A percentile compares a stretch with the other conserved stretches of the same genome.
phyloP scores from a whole-genome alignment of 208 protist species.

The Trypanosoma conorhini region DNA sequence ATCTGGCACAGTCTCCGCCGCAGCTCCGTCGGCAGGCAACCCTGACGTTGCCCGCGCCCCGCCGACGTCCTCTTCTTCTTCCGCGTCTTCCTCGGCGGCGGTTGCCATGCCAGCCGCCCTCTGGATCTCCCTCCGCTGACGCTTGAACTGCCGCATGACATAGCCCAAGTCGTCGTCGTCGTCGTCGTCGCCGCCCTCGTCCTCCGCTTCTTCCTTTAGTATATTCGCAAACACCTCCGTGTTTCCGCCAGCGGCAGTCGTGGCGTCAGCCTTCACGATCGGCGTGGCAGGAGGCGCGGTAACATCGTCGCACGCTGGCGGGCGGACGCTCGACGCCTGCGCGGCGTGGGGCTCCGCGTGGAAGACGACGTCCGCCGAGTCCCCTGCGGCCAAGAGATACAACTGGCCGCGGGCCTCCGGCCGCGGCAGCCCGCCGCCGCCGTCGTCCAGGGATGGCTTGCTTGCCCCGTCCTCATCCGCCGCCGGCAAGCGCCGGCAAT shows the following conservation, averaged over 20 bases:
- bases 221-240: constrained; percentile 7
- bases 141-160: constrained; percentile 69
- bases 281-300: constrained; percentile 9
- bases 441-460: neutral
- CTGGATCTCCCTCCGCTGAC: constrained; percentile 30
- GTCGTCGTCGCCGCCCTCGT: constrained; percentile 19
- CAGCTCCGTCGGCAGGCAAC: neutral
- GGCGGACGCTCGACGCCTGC: neutral
- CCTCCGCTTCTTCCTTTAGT: constrained; percentile 13
- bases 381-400: neutral
- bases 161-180: constrained; percentile 31
- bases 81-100: neutral
- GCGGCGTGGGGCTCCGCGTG: neutral
- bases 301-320: neutral
- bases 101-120: constrained; percentile 11
- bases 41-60: neutral
- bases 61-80: neutral
- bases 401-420: neutral
- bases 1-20: neutral
- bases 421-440: neutral
- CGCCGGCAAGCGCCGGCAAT: constrained; percentile 28
- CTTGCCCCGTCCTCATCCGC: neutral
- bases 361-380: neutral
- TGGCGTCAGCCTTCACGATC: constrained; percentile 8
- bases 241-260: constrained; percentile 6